A percentile compares a stretch with the other conserved stretches of the same genome.
Conservation (phyloP, 331 rosid genomes). For the Acacia pycnantha region DNA sequence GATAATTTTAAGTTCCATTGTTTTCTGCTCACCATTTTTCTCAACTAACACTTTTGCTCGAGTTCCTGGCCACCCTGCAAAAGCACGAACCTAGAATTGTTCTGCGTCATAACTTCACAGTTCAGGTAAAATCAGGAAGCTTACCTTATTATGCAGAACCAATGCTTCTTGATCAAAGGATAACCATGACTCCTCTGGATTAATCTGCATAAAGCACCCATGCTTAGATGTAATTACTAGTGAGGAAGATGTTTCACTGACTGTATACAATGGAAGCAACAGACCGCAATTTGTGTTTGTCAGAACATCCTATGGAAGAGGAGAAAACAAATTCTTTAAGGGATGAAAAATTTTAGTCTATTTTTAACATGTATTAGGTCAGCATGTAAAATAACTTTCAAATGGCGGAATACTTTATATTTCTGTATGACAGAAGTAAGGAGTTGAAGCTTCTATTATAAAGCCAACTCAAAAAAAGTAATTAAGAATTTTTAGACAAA, state of each 20-base stretch:
- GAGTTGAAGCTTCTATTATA: too few relatives aligned
- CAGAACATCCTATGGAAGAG: background rate
- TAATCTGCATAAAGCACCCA: conserved; percentile 56
- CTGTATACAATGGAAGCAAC: conserved; percentile 15
- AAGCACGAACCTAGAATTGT: conserved; percentile 84
- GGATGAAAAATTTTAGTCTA: background rate
- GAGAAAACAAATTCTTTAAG: background rate
- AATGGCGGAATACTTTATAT: background rate
- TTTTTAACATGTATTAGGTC: background rate
- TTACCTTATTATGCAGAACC: conserved; percentile 82
- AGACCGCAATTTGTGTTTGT: background rate
- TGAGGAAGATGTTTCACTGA: conserved; percentile 12
- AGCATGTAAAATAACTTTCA: background rate
- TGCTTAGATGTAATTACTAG: conserved; percentile 20
- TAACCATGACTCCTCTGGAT: conserved; percentile 83
- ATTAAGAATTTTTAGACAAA: too few relatives aligned
- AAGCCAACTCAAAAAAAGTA: too few relatives aligned
- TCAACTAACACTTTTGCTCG: conserved; percentile 65
- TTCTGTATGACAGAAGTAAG: too few relatives aligned
- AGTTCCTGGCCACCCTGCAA: conserved; percentile 99
- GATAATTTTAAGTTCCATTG: conserved; percentile 74
- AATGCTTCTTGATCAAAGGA: conserved; percentile 80
- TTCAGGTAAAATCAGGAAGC: conserved; percentile 33
- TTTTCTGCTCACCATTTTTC: conserved; percentile 47
- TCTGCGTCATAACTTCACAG: conserved; percentile 48